phyloP scores from a whole-genome alignment of 73 alveolate species.

The Tetrahymena thermophila region DNA sequence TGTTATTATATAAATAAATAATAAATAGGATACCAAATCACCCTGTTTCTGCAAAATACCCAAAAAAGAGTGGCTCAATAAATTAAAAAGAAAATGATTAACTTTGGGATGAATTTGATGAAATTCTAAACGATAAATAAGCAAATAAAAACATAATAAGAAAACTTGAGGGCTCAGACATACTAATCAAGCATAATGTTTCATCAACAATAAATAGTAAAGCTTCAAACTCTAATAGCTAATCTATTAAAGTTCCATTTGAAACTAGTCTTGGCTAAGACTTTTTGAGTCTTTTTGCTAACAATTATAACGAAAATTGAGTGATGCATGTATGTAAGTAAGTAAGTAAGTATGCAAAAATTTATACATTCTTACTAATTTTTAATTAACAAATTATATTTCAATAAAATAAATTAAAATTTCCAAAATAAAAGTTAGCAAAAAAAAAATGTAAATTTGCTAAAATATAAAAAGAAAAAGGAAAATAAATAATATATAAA shows the following conservation, averaged over 20 bases:
- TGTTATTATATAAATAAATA: background rate
- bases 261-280: background rate
- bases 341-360: too few species aligned
- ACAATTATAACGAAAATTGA: background rate
- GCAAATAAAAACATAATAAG: background rate
- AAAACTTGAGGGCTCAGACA: background rate
- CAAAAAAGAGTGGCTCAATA: background rate
- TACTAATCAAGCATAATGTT: background rate
- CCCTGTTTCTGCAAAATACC: background rate
- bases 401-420: background rate
- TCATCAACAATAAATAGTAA: background rate
- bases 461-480: too few species aligned
- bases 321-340: too few species aligned
- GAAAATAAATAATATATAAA: too few species aligned
- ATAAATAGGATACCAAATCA: background rate
- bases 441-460: background rate
- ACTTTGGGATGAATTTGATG: background rate
- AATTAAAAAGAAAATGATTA: background rate
- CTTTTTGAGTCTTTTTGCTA: background rate
- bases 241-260: background rate
- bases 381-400: too few species aligned
- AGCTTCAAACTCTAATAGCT: background rate
- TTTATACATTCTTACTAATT: background rate
- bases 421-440: background rate
- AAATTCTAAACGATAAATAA: background rate